Conservation (phyloP, 1,284 basidiomycete genomes). For the Bondarzewia mesenterica region DNA sequence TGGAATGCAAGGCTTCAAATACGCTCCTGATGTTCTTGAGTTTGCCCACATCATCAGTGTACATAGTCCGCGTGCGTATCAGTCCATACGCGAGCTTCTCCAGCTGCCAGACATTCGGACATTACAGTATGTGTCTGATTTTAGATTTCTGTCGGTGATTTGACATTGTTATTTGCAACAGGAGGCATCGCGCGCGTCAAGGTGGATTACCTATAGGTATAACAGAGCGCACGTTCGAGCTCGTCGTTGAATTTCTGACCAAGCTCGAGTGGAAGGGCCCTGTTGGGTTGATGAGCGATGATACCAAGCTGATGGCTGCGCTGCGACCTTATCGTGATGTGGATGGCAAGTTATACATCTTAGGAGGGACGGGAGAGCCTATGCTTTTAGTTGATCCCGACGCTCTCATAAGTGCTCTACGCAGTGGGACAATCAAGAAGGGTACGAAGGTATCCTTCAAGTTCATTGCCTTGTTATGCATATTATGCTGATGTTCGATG, state of each 20-base stretch:
- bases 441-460: slow-evolving; percentile 1
- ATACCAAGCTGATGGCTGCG: slow-evolving; percentile 23
- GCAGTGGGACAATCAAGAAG: neutral
- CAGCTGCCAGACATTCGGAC: neutral
- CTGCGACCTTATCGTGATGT: slow-evolving; percentile 20
- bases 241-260: slow-evolving; percentile 13
- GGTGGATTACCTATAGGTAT: slow-evolving; percentile 13
- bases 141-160: neutral
- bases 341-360: neutral
- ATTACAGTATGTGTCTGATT: neutral
- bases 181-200: neutral
- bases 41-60: neutral
- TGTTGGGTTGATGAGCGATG: slow-evolving; percentile 23
- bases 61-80: neutral
- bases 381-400: neutral
- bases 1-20: neutral
- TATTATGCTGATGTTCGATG: neutral
- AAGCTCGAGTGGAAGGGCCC: slow-evolving; percentile 20
- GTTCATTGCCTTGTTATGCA: neutral
- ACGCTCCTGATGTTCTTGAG: neutral
- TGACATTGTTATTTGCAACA: neutral
- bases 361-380: neutral
- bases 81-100: neutral
- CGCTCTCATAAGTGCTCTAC: neutral
- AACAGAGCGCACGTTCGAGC: slow-evolving; percentile 13